A percentile compares a stretch with the other conserved stretches of the same genome.
Conservation (phyloP, 2,329 filamentous ascomycete genomes). For the Aspergillus pseudotamarii region DNA sequence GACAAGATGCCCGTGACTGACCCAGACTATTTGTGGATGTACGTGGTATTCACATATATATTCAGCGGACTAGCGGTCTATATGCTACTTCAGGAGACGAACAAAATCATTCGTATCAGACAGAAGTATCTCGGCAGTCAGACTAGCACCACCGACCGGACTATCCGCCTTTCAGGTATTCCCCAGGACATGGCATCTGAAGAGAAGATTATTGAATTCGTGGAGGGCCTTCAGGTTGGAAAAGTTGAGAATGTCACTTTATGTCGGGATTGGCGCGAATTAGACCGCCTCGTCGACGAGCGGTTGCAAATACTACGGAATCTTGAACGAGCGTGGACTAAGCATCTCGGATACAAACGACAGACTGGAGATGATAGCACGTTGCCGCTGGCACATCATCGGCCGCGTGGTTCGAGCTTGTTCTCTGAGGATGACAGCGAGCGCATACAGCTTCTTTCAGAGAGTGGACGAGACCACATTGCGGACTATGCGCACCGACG, state of each 20-base stretch:
- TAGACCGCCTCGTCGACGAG: constrained; percentile 74
- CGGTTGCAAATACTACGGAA: constrained; percentile 68
- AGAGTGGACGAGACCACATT: constrained; percentile 44
- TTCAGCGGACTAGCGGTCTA: constrained; percentile 83
- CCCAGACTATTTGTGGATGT: constrained; percentile 79
- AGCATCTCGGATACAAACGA: constrained; percentile 65
- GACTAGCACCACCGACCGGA: constrained; percentile 93
- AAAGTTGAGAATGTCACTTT: constrained; percentile 85
- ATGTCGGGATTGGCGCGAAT: constrained; percentile 80
- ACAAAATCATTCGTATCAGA: constrained; percentile 78
- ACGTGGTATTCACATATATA: constrained; percentile 90
- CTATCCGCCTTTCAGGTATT: constrained; percentile 87
- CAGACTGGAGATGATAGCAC: constrained; percentile 47
- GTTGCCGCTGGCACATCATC: constrained; percentile 55
- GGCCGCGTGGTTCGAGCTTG: constrained; percentile 40
- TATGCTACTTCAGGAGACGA: constrained; percentile 79
- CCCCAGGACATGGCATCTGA: constrained; percentile 78
- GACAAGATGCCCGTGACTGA: constrained; percentile 37
- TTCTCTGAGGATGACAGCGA: constrained; percentile 55
- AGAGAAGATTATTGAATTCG: constrained; percentile 77
- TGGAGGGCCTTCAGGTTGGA: constrained; percentile 86
- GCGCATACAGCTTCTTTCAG: constrained; percentile 61
- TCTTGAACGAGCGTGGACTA: constrained; percentile 82
- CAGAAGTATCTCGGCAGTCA: constrained; percentile 93
- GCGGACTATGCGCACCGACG: constrained; percentile 51